Evolutionary conservation across 192 early-diverging fungal genomes (phyloP).

Genomic region (Coemansia sp.): DNA sequence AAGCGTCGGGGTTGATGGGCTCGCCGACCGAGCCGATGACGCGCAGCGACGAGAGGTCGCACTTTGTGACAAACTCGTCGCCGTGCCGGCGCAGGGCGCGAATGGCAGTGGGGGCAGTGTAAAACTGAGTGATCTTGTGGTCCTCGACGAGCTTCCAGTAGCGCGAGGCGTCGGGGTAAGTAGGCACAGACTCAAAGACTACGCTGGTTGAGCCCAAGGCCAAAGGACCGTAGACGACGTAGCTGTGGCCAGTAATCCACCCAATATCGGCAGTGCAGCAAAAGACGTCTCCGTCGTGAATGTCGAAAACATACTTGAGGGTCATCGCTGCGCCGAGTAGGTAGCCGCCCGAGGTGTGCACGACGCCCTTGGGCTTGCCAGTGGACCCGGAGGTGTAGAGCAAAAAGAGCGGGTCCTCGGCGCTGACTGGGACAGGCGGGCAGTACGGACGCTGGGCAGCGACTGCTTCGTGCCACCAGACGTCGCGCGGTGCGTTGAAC

Average conservation of each 20-base stretch:
- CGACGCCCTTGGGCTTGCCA: constrained; percentile 89
- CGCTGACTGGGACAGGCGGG: constrained; percentile 78
- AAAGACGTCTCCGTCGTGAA: constrained; percentile 85
- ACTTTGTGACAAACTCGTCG: constrained; percentile 72
- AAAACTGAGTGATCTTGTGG: constrained; percentile 95
- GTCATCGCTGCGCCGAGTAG: constrained; percentile 87
- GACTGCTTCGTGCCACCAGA: constrained; percentile 95
- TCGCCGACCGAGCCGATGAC: constrained; percentile 96
- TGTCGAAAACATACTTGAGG: constrained; percentile 93
- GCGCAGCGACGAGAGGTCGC: constrained; percentile 82
- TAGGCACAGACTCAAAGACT: constrained; percentile 93
- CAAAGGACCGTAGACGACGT: constrained; percentile 93
- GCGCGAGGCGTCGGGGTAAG: constrained; percentile 84
- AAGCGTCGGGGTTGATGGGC: constrained; percentile 97
- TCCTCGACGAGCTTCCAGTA: constrained; percentile 87
- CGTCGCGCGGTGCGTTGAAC: constrained; percentile 75
- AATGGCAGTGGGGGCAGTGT: constrained; percentile 98
- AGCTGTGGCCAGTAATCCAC: constrained; percentile 86
- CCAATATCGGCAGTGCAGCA: constrained; percentile 98
- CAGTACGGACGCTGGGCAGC: constrained; percentile 85
- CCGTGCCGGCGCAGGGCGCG: constrained; percentile 91
- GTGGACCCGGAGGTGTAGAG: constrained; percentile 94
- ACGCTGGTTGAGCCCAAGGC: constrained; percentile 87
- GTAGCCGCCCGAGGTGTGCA: constrained; percentile 95
- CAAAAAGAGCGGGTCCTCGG: constrained; percentile 95